Conservation (phyloP, 164 flowering plant species). For the Stephania yunnanensis region DNA sequence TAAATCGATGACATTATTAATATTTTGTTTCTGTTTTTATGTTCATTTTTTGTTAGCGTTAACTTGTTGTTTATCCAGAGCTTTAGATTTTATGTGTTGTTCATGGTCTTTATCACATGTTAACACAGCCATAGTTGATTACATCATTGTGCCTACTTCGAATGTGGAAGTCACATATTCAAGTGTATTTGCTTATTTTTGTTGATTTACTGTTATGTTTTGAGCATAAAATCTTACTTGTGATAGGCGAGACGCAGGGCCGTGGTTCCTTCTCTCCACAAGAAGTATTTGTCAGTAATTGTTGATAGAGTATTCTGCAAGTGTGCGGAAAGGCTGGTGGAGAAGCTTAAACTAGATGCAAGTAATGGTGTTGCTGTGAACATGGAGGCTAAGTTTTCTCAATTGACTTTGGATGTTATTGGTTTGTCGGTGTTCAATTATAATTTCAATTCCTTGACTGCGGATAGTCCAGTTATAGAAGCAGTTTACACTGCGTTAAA, state of each 20-base stretch:
- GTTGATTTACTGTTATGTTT: background rate
- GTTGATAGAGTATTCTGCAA: conserved; percentile 84
- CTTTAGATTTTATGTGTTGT: no score
- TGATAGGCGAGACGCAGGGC: conserved; percentile 82
- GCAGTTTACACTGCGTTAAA: conserved; percentile 89
- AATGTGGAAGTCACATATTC: no score
- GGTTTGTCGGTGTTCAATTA: conserved; percentile 89
- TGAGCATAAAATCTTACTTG: conserved; percentile 15
- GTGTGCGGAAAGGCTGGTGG: conserved; percentile 78
- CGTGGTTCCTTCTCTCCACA: conserved; percentile 96
- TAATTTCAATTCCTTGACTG: conserved; percentile 71
- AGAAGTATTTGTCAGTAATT: conserved; percentile 75
- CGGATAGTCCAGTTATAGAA: conserved; percentile 85
- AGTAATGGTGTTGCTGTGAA: conserved; percentile 57
- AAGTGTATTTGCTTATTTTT: no score
- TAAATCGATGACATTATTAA: no score
- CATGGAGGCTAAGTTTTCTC: conserved; percentile 90
- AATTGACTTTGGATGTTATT: conserved; percentile 84
- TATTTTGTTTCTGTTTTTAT: no score
- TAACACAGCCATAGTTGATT: no score
- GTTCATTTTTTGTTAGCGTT: no score
- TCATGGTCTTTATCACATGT: no score
- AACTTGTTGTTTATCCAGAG: no score
- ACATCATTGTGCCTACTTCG: no score
- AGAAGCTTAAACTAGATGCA: conserved; percentile 58